Conservation (phyloP, 2,329 filamentous ascomycete genomes). For the Ceratocystis lukuohia region DNA sequence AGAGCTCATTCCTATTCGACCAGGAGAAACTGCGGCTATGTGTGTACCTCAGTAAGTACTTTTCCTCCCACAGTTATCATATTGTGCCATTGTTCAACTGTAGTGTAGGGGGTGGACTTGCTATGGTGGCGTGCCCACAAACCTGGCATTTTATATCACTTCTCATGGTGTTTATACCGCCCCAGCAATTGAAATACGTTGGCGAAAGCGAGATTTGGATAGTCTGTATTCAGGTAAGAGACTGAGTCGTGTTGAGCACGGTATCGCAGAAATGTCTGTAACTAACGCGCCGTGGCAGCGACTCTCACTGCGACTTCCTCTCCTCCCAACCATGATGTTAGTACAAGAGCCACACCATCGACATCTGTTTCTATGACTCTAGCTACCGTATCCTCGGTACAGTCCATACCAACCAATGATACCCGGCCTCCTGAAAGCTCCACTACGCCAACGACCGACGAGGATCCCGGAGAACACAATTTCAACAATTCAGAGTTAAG, state of each 20-base stretch:
- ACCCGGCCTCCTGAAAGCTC: neutral
- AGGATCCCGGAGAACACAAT: neutral
- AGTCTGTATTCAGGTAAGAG: slow-evolving; percentile 7
- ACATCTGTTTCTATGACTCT: neutral
- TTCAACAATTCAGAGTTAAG: slow-evolving; percentile 12
- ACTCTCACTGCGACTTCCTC: neutral
- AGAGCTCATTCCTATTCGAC: slow-evolving; percentile 21
- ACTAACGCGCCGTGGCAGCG: neutral
- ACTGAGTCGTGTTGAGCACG: neutral
- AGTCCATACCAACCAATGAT: neutral
- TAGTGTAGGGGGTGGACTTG: slow-evolving; percentile 15
- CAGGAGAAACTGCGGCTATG: slow-evolving; percentile 24
- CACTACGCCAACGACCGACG: neutral
- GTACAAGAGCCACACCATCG: neutral
- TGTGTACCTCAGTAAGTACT: slow-evolving; percentile 24
- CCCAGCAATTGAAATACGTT: slow-evolving; percentile 26
- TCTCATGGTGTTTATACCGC: slow-evolving; percentile 23
- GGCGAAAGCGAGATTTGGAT: slow-evolving; percentile 22
- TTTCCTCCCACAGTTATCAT: neutral
- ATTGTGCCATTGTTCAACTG: neutral
- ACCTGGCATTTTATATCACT: slow-evolving; percentile 21
- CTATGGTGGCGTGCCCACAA: slow-evolving; percentile 20
- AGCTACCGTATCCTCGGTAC: neutral
- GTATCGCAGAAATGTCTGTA: neutral
- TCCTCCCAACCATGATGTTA: neutral